Conservation (phyloP, 805 yeast species). For the Cyberlindnera samutprakarnensis region DNA sequence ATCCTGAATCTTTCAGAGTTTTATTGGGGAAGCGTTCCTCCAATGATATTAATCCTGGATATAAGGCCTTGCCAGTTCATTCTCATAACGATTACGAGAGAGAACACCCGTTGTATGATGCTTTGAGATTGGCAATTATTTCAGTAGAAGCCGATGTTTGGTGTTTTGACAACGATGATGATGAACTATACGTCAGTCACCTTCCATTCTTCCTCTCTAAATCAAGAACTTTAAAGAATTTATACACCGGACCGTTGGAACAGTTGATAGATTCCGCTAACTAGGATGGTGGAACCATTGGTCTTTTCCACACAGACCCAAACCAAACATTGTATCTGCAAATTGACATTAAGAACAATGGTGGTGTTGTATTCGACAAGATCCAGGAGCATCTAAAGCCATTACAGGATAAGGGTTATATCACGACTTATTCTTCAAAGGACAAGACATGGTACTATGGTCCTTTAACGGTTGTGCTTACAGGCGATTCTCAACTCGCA, state of each 20-base stretch:
- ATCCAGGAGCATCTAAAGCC: constrained; percentile 39
- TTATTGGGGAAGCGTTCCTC: no score
- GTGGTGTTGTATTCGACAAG: constrained; percentile 34
- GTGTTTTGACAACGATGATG: constrained; percentile 25
- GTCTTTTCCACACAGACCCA: constrained; percentile 29
- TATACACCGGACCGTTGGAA: constrained; percentile 49
- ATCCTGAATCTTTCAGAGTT: no score
- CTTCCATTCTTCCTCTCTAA: constrained; percentile 36
- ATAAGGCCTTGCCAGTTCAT: constrained; percentile 35
- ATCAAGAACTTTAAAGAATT: constrained; percentile 35
- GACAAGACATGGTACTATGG: constrained; percentile 32
- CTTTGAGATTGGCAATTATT: constrained; percentile 40
- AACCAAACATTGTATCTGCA: constrained; percentile 49
- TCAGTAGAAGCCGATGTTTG: constrained; percentile 67
- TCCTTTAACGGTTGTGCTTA: constrained; percentile 55
- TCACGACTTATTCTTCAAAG: constrained; percentile 39
- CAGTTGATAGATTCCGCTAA: constrained; percentile 31
- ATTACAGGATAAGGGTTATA: constrained; percentile 40
- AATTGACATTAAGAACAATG: constrained; percentile 57
- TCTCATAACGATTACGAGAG: constrained; percentile 72
- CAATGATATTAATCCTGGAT: constrained; percentile 6
- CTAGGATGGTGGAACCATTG: constrained; percentile 1
- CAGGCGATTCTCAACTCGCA: constrained; percentile 55
- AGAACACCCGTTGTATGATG: constrained; percentile 47
- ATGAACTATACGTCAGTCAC: constrained; percentile 56